Conservation (phyloP, 345 rosid species). For the Chamaenerion angustifolium region DNA sequence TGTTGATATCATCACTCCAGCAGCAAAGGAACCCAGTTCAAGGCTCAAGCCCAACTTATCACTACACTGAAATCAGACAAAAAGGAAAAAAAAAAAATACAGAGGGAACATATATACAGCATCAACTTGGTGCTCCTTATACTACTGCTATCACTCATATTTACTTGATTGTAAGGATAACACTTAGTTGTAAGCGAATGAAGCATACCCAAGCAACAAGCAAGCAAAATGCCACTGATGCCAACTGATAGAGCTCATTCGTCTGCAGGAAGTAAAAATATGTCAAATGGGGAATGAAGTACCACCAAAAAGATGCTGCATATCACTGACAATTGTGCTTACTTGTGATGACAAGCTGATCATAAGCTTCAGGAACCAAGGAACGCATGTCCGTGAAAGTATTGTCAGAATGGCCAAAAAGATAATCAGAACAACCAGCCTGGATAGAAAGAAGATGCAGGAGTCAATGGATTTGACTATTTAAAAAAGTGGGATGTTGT, state of each 20-base stretch:
- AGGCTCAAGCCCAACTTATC: slow-evolving; percentile 95
- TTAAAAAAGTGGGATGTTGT: too few relatives aligned
- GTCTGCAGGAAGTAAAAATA: slow-evolving; percentile 45
- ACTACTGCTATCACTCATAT: too few relatives aligned
- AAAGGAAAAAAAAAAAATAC: slow-evolving; percentile 11
- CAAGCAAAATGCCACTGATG: slow-evolving; percentile 91
- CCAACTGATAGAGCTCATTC: slow-evolving; percentile 95
- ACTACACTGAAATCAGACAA: slow-evolving; percentile 57
- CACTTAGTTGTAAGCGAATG: slow-evolving; percentile 3
- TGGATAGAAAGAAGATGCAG: slow-evolving; percentile 13
- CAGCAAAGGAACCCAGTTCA: slow-evolving; percentile 96
- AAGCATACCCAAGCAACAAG: slow-evolving; percentile 92
- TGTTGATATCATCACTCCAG: slow-evolving; percentile 98
- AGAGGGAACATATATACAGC: too few relatives aligned
- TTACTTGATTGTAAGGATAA: too few relatives aligned
- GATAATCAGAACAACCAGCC: slow-evolving; percentile 54
- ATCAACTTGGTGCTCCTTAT: too few relatives aligned
- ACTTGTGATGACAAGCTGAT: slow-evolving; percentile 81
- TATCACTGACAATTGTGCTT: slow-evolving; percentile 8
- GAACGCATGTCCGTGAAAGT: slow-evolving; percentile 62
- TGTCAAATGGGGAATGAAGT: slow-evolving; percentile 8
- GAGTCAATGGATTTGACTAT: too few relatives aligned
- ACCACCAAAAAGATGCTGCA: slow-evolving; percentile 3
- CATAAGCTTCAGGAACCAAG: slow-evolving; percentile 83
- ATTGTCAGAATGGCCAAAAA: slow-evolving; percentile 60